Conservation (phyloP, 495 filamentous ascomycete genomes). For the Penicillium diatomitis region DNA sequence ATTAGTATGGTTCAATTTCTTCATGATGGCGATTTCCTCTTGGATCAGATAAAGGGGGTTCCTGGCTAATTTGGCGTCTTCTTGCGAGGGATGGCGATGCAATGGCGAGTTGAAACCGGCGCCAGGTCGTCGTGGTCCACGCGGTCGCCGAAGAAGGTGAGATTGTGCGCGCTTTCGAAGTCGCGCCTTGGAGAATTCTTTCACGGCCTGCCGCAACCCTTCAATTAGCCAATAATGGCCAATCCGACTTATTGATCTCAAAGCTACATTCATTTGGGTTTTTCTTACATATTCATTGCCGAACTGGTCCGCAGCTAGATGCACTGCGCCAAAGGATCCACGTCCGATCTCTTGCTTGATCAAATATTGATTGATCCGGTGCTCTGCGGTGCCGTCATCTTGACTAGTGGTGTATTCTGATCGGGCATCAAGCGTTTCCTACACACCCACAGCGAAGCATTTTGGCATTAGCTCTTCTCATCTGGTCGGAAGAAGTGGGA, state of each 20-base stretch:
- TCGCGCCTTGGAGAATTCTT: conserved; percentile 93
- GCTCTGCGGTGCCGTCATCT: conserved; percentile 67
- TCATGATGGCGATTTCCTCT: conserved; percentile 98
- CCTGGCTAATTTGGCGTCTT: conserved; percentile 48
- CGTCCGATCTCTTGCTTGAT: conserved; percentile 94
- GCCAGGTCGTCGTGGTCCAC: conserved; percentile 43
- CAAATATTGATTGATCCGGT: conserved; percentile 86
- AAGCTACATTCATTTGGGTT: too few species aligned
- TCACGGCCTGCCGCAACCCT: conserved; percentile 59
- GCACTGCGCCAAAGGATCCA: conserved; percentile 91
- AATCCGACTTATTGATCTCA: too few species aligned
- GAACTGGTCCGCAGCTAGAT: conserved; percentile 83
- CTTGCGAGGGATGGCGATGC: conserved; percentile 40
- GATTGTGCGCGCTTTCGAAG: conserved; percentile 91
- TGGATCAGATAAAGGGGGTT: conserved; percentile 84
- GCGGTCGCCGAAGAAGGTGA: conserved; percentile 68
- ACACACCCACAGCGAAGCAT: conserved; percentile 15
- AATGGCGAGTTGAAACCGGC: conserved; percentile 57
- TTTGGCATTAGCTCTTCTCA: conserved; percentile 1
- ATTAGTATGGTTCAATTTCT: conserved; percentile 92
- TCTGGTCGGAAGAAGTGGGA: too few species aligned
- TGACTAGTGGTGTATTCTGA: conserved; percentile 82
- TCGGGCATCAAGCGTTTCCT: conserved; percentile 88
- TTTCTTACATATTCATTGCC: conserved; percentile 81
- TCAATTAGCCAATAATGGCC: not conserved